Conservation (phyloP, 2,329 filamentous ascomycete genomes). For the Fusarium odoratissimum region DNA sequence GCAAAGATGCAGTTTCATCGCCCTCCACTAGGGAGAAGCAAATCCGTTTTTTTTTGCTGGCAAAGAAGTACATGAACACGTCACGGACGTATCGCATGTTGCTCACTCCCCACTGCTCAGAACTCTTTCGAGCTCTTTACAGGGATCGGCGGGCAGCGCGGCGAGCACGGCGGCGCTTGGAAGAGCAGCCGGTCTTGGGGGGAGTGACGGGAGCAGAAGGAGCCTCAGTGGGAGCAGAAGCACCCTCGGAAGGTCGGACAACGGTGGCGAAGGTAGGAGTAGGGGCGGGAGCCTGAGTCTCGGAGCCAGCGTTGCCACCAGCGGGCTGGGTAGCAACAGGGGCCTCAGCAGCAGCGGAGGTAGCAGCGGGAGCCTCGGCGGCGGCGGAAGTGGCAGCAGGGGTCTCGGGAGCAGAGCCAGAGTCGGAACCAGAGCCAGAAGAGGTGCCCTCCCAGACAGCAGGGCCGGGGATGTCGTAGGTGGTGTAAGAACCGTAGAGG, state of each 20-base stretch:
- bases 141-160: conserved; percentile 36
- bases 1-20: conserved; percentile 26
- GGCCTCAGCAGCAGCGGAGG: conserved; percentile 27
- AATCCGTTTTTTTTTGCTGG: conserved; percentile 13
- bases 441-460: conserved; percentile 45
- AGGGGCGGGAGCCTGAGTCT: conserved; percentile 18
- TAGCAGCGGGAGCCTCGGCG: conserved; percentile 24
- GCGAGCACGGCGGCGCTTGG: conserved; percentile 39
- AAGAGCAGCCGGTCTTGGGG: conserved; percentile 39
- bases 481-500: conserved; percentile 60
- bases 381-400: conserved; percentile 20
- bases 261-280: conserved; percentile 41
- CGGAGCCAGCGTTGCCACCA: conserved; percentile 2
- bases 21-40: conserved; percentile 33
- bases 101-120: background rate
- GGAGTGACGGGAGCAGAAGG: conserved; percentile 17
- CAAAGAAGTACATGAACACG: conserved; percentile 6
- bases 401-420: conserved; percentile 9
- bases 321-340: conserved; percentile 34
- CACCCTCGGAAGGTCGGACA: conserved; percentile 29
- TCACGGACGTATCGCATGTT: conserved; percentile 23
- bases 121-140: conserved; percentile 34
- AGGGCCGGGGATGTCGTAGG: conserved; percentile 52
- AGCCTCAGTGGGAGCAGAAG: conserved; percentile 22
- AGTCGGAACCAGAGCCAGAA: conserved; percentile 27